A percentile compares a stretch with the other conserved stretches of the same genome.
Conservation (phyloP, 805 yeast genomes). For the Metschnikowia drakensbergensis region DNA sequence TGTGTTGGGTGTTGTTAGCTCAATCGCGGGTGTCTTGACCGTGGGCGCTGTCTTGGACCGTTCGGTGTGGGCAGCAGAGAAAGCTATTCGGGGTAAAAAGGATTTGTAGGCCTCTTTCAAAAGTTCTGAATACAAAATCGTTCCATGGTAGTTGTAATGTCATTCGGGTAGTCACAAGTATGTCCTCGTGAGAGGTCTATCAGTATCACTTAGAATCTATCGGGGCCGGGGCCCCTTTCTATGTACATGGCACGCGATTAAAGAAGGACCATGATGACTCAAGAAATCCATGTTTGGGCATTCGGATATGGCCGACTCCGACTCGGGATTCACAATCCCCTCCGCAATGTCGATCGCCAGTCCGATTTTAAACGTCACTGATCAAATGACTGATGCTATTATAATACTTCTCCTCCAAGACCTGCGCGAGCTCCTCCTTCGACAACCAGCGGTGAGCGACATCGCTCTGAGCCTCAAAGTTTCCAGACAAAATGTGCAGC, state of each 20-base stretch:
- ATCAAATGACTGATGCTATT: slow-evolving; percentile 49
- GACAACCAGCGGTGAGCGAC: slow-evolving; percentile 77
- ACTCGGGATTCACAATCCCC: neutral
- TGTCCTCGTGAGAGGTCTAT: neutral
- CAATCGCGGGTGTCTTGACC: slow-evolving; percentile 89
- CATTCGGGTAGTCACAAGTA: too few species aligned
- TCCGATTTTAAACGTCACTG: slow-evolving; percentile 28
- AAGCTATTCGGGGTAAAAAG: slow-evolving; percentile 66
- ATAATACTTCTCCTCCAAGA: slow-evolving; percentile 54
- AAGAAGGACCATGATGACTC: neutral
- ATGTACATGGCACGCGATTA: slow-evolving; percentile 6
- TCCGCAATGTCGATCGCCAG: neutral
- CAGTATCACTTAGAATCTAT: neutral
- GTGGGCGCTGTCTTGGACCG: slow-evolving; percentile 88
- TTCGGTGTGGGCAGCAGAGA: slow-evolving; percentile 85
- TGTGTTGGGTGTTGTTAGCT: slow-evolving; percentile 75
- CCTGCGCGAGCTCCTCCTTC: slow-evolving; percentile 65
- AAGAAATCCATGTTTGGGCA: too few species aligned
- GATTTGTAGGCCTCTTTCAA: slow-evolving; percentile 27
- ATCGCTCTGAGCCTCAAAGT: slow-evolving; percentile 45
- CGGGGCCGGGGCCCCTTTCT: slow-evolving; percentile 3
- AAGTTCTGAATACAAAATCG: neutral
- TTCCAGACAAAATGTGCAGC: slow-evolving; percentile 85
- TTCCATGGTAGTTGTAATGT: neutral
- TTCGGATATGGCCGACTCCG: neutral